Conservation (phyloP, 805 yeast genomes). For the Wickerhamomyces queroliae region DNA sequence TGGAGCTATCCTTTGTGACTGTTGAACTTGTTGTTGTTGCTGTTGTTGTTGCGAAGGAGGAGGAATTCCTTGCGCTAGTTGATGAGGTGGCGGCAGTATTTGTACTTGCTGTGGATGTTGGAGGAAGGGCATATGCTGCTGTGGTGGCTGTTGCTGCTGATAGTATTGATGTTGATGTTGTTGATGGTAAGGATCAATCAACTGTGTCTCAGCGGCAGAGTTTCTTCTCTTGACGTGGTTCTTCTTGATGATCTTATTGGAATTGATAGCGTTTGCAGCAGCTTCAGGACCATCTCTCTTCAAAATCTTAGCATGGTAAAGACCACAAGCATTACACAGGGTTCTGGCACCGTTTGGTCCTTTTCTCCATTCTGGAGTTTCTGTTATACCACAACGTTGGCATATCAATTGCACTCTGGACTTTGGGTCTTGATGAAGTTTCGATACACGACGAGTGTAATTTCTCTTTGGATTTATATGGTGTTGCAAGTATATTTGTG, state of each 20-base stretch:
- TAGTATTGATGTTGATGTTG: constrained; percentile 1
- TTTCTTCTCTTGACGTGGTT: constrained; percentile 4
- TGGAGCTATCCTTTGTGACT: background rate
- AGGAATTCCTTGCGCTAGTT: background rate
- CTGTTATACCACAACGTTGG: constrained; percentile 44
- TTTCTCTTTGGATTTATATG: constrained; percentile 1
- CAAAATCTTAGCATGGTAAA: constrained; percentile 62
- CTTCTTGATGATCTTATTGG: constrained; percentile 5
- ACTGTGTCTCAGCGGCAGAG: constrained; percentile 1
- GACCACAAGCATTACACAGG: constrained; percentile 79
- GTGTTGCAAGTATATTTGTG: background rate
- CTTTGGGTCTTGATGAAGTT: constrained; percentile 2
- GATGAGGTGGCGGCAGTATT: background rate
- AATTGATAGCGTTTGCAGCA: constrained; percentile 19
- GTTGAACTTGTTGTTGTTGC: background rate
- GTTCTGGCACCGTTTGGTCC: constrained; percentile 77
- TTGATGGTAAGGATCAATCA: background rate
- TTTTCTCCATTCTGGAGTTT: constrained; percentile 81
- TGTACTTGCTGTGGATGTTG: background rate
- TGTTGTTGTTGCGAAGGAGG: background rate
- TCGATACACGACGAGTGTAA: background rate
- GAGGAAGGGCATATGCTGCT: too few species aligned
- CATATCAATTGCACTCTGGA: constrained; percentile 19
- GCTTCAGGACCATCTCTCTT: constrained; percentile 34
- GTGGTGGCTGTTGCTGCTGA: background rate